Evolutionary conservation across 495 filamentous ascomycete genomes (phyloP).

Genomic region (Peziza echinospora): DNA sequence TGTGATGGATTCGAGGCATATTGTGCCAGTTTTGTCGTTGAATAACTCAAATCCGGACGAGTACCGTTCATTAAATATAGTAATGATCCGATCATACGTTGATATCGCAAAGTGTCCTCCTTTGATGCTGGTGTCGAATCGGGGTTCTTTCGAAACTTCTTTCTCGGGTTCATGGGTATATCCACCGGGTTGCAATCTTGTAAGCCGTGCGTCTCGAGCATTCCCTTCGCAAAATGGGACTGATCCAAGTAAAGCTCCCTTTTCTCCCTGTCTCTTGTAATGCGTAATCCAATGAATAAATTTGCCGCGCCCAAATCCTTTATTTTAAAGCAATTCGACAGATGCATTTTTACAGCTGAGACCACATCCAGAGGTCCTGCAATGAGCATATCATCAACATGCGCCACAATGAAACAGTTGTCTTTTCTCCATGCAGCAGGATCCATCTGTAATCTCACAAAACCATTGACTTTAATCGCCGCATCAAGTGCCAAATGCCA

Average conservation of each 20-base stretch:
- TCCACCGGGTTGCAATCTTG: neutral
- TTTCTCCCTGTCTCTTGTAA: neutral
- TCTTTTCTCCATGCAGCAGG: neutral
- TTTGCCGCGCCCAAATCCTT: neutral
- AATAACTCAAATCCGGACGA: conserved; percentile 7
- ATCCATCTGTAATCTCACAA: neutral
- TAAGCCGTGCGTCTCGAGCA: neutral
- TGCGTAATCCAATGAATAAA: neutral
- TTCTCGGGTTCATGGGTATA: neutral
- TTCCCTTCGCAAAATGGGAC: neutral
- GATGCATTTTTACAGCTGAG: neutral
- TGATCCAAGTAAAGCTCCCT: neutral
- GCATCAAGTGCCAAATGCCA: neutral
- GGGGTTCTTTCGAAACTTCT: neutral
- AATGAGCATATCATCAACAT: neutral
- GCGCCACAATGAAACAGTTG: neutral
- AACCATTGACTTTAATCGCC: neutral
- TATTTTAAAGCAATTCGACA: neutral
- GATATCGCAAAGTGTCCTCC: too few relatives aligned
- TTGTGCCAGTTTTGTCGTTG: conserved; percentile 3
- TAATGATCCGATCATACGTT: neutral
- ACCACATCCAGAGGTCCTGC: too few relatives aligned
- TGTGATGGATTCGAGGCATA: neutral
- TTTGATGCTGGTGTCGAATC: too few relatives aligned
- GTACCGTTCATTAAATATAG: conserved; percentile 1